A percentile compares a stretch with the other conserved stretches of the same genome.
phyloP scores from a whole-genome alignment of 208 protist genomes.

The Crithidia bombi region DNA sequence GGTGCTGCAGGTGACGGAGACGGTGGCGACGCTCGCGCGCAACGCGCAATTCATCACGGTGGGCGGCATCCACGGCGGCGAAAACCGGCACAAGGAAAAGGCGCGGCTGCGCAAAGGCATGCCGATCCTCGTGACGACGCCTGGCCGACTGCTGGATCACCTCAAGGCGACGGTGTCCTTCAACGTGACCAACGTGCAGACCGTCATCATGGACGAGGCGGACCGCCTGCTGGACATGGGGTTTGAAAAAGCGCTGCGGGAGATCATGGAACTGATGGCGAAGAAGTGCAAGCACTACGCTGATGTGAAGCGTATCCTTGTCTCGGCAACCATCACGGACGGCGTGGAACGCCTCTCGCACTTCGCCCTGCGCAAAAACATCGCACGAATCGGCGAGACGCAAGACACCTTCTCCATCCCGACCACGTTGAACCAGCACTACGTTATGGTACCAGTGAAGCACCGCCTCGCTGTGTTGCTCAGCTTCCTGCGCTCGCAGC shows the following conservation, averaged over 20 bases:
- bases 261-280: conserved; percentile 95
- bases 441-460: conserved; percentile 72
- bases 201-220: conserved; percentile 97
- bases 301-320: conserved; percentile 96
- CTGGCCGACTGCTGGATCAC: conserved; percentile 90
- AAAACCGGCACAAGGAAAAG: conserved; percentile 91
- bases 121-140: conserved; percentile 82
- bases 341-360: conserved; percentile 89
- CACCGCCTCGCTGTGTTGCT: conserved; percentile 95
- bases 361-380: conserved; percentile 76
- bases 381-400: conserved; percentile 69
- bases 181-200: conserved; percentile 67
- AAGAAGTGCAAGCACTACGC: conserved; percentile 76
- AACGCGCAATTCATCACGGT: conserved; percentile 88
- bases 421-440: conserved; percentile 77
- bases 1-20: conserved; percentile 85
- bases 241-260: conserved; percentile 97
- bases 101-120: conserved; percentile 84
- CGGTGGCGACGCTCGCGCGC: conserved; percentile 66
- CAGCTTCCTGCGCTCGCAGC: conserved; percentile 84
- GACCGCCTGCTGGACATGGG: conserved; percentile 99
- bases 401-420: conserved; percentile 81
- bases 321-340: conserved; percentile 95
- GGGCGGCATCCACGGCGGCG: conserved; percentile 76
- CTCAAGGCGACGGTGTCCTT: conserved; percentile 80